phyloP scores from a whole-genome alignment of 2,329 filamentous ascomycete genomes.

The Hysterium pulicare region DNA sequence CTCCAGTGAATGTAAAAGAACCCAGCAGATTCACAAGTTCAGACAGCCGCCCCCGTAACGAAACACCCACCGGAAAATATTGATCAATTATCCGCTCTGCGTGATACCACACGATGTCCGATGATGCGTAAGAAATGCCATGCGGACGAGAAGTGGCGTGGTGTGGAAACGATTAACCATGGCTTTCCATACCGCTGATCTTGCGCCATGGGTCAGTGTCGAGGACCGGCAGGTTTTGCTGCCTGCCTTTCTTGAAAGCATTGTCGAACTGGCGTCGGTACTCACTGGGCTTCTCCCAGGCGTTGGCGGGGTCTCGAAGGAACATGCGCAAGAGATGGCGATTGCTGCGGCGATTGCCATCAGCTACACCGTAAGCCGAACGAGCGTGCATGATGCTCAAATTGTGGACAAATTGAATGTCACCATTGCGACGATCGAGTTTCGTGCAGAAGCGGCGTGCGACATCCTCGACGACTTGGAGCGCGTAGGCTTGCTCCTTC shows the following conservation, averaged over 20 bases:
- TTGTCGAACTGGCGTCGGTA: constrained; percentile 30
- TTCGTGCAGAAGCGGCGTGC: constrained; percentile 26
- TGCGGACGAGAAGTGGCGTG: too few species aligned
- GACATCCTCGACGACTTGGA: constrained; percentile 26
- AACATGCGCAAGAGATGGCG: constrained; percentile 38
- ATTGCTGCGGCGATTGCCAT: constrained; percentile 17
- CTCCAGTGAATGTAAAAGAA: too few species aligned
- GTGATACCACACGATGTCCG: too few species aligned
- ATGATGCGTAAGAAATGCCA: too few species aligned
- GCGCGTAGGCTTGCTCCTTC: constrained; percentile 25
- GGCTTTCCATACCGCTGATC: constrained; percentile 38
- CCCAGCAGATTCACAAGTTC: too few species aligned
- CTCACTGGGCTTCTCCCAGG: constrained; percentile 29
- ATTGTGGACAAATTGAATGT: constrained; percentile 38
- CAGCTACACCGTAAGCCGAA: constrained; percentile 26
- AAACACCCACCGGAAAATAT: too few species aligned
- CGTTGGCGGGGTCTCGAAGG: constrained; percentile 31
- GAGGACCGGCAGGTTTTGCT: constrained; percentile 30
- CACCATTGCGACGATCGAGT: constrained; percentile 33
- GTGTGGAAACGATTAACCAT: too few species aligned
- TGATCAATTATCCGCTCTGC: too few species aligned
- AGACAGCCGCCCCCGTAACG: too few species aligned
- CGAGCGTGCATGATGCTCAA: constrained; percentile 37
- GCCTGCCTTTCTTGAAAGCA: constrained; percentile 26
- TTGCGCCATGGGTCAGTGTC: constrained; percentile 36